Evolutionary conservation across 176 grass and related monocot species (phyloP).

Genomic region (Triticum turgidum): DNA sequence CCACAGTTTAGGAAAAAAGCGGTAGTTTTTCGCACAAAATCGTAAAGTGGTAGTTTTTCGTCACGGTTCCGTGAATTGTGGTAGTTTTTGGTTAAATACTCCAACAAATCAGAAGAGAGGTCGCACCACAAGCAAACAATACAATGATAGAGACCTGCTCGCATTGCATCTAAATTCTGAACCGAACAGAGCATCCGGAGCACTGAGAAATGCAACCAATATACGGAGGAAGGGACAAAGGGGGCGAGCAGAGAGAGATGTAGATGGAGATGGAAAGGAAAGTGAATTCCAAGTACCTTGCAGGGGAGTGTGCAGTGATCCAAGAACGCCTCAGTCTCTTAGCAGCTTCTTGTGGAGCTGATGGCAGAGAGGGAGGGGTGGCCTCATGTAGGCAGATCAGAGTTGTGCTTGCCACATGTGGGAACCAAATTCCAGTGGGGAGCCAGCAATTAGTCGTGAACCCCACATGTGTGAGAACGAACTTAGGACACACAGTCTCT

Average conservation of each 20-base stretch:
- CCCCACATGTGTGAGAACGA: constrained; percentile 6
- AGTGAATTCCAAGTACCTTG: constrained; percentile 18
- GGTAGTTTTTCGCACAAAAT: too few relatives aligned
- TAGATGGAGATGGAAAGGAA: background rate
- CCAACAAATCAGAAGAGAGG: background rate
- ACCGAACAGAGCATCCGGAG: background rate
- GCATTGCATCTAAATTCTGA: background rate
- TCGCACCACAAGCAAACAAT: background rate
- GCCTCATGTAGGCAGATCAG: constrained; percentile 6
- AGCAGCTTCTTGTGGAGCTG: constrained; percentile 12
- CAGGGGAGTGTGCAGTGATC: background rate
- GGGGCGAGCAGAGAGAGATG: background rate
- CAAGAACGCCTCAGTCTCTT: background rate
- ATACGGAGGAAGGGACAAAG: background rate
- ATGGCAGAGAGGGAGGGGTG: background rate
- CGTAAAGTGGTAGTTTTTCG: too few relatives aligned
- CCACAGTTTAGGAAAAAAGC: too few relatives aligned
- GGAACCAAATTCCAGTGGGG: constrained; percentile 35
- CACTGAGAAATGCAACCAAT: background rate
- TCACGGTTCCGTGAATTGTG: too few relatives aligned
- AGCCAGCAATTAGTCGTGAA: constrained; percentile 27
- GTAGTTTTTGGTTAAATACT: too few relatives aligned
- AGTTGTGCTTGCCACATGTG: background rate
- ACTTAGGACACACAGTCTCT: background rate
- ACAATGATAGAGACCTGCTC: background rate